phyloP scores from a whole-genome alignment of 1,139 yeast species.

The Meyerozyma guilliermondii region DNA sequence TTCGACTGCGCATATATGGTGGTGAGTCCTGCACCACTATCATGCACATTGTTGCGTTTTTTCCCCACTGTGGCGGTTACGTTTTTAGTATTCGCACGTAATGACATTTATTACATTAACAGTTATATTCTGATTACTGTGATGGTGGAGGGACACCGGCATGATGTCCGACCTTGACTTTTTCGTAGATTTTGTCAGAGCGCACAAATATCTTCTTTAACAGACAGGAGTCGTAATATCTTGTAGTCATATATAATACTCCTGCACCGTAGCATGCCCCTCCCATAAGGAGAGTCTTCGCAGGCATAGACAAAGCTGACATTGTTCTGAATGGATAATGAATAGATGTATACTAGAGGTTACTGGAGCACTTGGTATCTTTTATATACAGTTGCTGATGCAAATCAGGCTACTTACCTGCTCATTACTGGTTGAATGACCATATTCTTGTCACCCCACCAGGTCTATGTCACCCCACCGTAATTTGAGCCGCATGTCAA shows the following conservation, averaged over 20 bases:
- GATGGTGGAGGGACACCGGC: constrained; percentile 5
- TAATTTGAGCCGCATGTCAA: not conserved
- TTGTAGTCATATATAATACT: constrained; percentile 30
- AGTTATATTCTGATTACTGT: not conserved
- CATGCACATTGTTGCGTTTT: not conserved
- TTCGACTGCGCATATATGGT: no score
- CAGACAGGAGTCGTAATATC: constrained; percentile 28
- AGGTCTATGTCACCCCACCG: not conserved
- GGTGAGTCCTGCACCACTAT: not conserved
- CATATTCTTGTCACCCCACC: constrained; percentile 1
- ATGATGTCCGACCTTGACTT: constrained; percentile 21
- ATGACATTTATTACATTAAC: not conserved
- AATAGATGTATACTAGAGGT: not conserved
- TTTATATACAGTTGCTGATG: not conserved
- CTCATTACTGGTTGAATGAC: not conserved
- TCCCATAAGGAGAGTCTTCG: constrained; percentile 28
- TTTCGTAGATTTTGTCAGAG: constrained; percentile 26
- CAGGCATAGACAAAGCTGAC: constrained; percentile 8
- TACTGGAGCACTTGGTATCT: not conserved
- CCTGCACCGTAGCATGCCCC: constrained; percentile 33
- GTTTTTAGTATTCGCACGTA: not conserved
- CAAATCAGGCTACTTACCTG: not conserved
- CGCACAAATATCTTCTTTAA: constrained; percentile 26
- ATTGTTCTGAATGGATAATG: not conserved
- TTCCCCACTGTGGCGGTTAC: not conserved